Percentiles rank a stretch among this genome's conserved stretches.
These are phyloP conservation scores for Shiraia bambusicola DNA, from an alignment of 2,329 filamentous ascomycete genomes.

Conservation along the genomic window DNA sequence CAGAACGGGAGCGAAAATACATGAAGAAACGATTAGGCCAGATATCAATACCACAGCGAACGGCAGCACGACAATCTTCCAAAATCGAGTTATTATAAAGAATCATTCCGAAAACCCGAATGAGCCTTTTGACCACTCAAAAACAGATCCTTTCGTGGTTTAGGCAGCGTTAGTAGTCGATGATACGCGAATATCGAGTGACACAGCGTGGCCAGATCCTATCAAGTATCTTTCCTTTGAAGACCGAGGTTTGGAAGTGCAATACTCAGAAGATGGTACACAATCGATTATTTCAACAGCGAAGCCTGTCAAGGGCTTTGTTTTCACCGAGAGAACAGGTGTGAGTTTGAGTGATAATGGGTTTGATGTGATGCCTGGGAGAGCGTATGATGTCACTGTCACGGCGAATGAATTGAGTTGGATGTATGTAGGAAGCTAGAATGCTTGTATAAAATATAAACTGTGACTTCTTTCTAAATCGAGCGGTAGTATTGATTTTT, in stretches of 20 bases:
- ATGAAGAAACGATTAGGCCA: constrained; percentile 48
- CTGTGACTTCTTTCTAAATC: no score
- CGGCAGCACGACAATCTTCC: constrained; percentile 55
- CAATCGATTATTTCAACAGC: constrained; percentile 48
- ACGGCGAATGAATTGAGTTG: constrained; percentile 15
- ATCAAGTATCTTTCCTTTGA: constrained; percentile 60
- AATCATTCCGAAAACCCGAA: neutral
- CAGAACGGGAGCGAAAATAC: constrained; percentile 51
- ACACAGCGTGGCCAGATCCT: constrained; percentile 62
- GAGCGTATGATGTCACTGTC: constrained; percentile 17
- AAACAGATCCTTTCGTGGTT: constrained; percentile 56
- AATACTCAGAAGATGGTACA: constrained; percentile 35
- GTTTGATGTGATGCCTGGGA: constrained; percentile 27
- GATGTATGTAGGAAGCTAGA: constrained; percentile 24
- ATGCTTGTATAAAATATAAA: neutral
- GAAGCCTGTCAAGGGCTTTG: constrained; percentile 59
- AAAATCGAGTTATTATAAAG: constrained; percentile 30
- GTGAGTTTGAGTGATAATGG: constrained; percentile 29
- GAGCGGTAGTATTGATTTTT: no score
- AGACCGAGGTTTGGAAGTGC: constrained; percentile 48
- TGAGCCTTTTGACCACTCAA: constrained; percentile 48
- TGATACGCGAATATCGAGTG: constrained; percentile 51
- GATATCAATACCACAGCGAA: constrained; percentile 53
- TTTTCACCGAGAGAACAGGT: constrained; percentile 44
- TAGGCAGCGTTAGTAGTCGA: constrained; percentile 54